Evolutionary conservation across 495 filamentous ascomycete genomes (phyloP).

Genomic region (Penicillium mononematosum): DNA sequence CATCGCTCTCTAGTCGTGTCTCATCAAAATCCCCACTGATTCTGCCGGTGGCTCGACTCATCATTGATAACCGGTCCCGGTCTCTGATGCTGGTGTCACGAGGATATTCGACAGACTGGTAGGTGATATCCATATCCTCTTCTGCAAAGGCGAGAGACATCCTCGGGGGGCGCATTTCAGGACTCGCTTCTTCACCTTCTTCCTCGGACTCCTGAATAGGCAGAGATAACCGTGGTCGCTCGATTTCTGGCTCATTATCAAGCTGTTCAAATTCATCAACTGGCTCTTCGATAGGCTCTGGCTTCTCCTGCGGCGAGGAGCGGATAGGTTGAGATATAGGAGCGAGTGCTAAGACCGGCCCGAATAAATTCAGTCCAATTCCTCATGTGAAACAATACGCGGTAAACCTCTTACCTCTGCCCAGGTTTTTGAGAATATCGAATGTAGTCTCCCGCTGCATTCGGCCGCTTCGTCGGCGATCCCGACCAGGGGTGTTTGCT

Average conservation of each 20-base stretch:
- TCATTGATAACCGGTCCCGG: slow-evolving; percentile 46
- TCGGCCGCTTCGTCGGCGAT: slow-evolving; percentile 62
- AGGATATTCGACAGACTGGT: slow-evolving; percentile 67
- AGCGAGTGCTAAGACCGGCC: slow-evolving; percentile 50
- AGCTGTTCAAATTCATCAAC: slow-evolving; percentile 52
- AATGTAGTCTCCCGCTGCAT: slow-evolving; percentile 74
- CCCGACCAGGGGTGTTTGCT: slow-evolving; percentile 72
- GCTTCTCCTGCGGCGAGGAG: slow-evolving; percentile 54
- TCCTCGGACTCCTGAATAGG: slow-evolving; percentile 60
- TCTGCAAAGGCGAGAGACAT: slow-evolving; percentile 63
- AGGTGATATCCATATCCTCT: slow-evolving; percentile 65
- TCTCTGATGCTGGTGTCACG: slow-evolving; percentile 57
- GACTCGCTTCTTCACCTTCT: slow-evolving; percentile 46
- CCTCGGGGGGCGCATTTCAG: slow-evolving; percentile 57
- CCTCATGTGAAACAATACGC: neutral
- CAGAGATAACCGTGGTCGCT: slow-evolving; percentile 66
- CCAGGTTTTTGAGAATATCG: slow-evolving; percentile 65
- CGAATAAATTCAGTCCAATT: neutral
- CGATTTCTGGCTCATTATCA: slow-evolving; percentile 63
- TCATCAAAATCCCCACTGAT: slow-evolving; percentile 64
- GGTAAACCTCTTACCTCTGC: slow-evolving; percentile 44
- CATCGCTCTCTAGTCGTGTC: slow-evolving; percentile 51
- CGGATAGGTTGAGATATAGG: slow-evolving; percentile 55
- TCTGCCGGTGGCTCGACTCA: slow-evolving; percentile 54
- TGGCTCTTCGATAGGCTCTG: slow-evolving; percentile 25